Conservation (phyloP, 495 filamentous ascomycete genomes). For the Penicillium salamii region DNA sequence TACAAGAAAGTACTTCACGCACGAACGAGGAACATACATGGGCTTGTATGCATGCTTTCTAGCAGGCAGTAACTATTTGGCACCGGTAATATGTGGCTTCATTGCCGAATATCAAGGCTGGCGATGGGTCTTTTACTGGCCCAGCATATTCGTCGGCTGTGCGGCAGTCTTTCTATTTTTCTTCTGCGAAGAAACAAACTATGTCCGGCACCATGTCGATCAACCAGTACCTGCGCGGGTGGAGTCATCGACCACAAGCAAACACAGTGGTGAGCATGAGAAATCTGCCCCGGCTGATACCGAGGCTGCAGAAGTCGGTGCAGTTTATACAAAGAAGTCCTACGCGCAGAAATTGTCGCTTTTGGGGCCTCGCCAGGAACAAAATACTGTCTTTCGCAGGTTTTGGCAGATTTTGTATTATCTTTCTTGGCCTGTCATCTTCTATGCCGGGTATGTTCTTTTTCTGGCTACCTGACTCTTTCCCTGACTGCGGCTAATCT, state of each 20-base stretch:
- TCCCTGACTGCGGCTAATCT: constrained; percentile 8
- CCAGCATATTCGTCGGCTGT: constrained; percentile 57
- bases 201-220: constrained; percentile 34
- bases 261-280: constrained; percentile 15
- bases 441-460: constrained; percentile 53
- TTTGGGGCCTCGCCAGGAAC: constrained; percentile 40
- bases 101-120: constrained; percentile 63
- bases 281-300: constrained; percentile 15
- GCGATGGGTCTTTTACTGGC: constrained; percentile 64
- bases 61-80: constrained; percentile 63
- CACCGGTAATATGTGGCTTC: constrained; percentile 64
- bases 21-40: constrained; percentile 64
- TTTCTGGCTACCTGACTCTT: neutral
- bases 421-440: constrained; percentile 60
- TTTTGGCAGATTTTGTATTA: constrained; percentile 39
- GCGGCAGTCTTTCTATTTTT: constrained; percentile 60
- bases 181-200: constrained; percentile 71
- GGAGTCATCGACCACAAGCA: constrained; percentile 6
- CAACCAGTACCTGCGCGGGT: constrained; percentile 9
- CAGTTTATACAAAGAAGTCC: constrained; percentile 34
- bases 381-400: constrained; percentile 50
- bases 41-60: constrained; percentile 62
- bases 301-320: constrained; percentile 16
- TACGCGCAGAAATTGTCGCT: constrained; percentile 56
- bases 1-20: constrained; percentile 54